phyloP scores from a whole-genome alignment of 441 rosid genomes.

The Omphalea diandra region DNA sequence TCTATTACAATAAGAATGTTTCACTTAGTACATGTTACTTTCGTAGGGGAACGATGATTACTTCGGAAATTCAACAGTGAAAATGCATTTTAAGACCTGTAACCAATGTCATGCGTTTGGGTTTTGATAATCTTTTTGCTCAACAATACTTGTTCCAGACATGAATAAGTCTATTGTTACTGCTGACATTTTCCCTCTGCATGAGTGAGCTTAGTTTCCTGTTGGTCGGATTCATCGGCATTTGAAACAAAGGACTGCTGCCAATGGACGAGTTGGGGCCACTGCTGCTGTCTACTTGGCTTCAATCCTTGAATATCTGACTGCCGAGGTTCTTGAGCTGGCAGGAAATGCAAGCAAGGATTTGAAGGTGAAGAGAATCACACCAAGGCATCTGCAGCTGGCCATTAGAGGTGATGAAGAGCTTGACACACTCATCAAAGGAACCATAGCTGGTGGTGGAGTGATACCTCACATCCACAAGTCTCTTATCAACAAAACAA shows the following conservation, averaged over 20 bases:
- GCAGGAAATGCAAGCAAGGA: constrained; percentile 97
- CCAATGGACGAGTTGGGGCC: constrained; percentile 89
- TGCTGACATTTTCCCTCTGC: not conserved
- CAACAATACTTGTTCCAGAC: not conserved
- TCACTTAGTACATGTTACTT: too few relatives aligned
- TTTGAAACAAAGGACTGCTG: constrained; percentile 58
- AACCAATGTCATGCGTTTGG: too few relatives aligned
- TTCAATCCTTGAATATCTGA: constrained; percentile 80
- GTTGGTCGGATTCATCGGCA: constrained; percentile 94
- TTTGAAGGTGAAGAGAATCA: constrained; percentile 91
- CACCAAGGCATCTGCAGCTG: constrained; percentile 90
- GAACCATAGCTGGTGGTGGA: constrained; percentile 96
- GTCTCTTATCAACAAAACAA: constrained; percentile 82
- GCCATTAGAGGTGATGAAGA: constrained; percentile 96
- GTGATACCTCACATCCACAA: constrained; percentile 98
- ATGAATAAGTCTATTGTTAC: not conserved
- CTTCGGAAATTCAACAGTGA: too few relatives aligned
- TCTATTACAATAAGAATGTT: too few relatives aligned
- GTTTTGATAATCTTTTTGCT: too few relatives aligned
- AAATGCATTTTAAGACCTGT: not conserved
- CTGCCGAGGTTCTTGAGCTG: constrained; percentile 89
- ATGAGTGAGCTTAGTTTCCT: constrained; percentile 50
- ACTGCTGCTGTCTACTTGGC: constrained; percentile 89
- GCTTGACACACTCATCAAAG: constrained; percentile 94
- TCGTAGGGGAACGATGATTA: too few relatives aligned